Percentiles rank a stretch among this genome's conserved stretches.
phyloP scores from a whole-genome alignment of 2,329 filamentous ascomycete species.

The Blastomyces emzantsi region DNA sequence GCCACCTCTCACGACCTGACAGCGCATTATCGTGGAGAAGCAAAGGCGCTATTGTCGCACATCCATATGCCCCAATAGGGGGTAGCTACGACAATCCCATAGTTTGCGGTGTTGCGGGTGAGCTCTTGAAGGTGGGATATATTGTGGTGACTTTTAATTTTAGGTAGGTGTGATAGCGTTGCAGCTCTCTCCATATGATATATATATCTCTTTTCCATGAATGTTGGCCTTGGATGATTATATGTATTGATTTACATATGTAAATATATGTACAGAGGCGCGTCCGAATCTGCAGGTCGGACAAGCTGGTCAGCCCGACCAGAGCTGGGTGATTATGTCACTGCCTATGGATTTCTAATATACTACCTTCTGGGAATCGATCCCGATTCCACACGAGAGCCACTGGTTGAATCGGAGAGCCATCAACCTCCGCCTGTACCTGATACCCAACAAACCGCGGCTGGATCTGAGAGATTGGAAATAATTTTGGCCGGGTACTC shows the following conservation, averaged over 20 bases:
- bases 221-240: slow-evolving; percentile 8
- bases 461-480: slow-evolving; percentile 17
- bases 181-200: neutral
- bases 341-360: slow-evolving; percentile 69
- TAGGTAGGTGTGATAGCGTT: slow-evolving; percentile 44
- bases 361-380: slow-evolving; percentile 60
- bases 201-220: neutral
- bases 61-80: slow-evolving; percentile 84
- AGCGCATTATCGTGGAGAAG: slow-evolving; percentile 25
- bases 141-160: slow-evolving; percentile 89
- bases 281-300: slow-evolving; percentile 60
- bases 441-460: neutral
- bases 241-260: slow-evolving; percentile 13
- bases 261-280: slow-evolving; percentile 52
- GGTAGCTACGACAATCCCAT: slow-evolving; percentile 77
- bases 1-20: slow-evolving; percentile 17
- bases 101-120: slow-evolving; percentile 55
- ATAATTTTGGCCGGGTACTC: slow-evolving; percentile 73
- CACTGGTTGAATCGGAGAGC: neutral
- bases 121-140: slow-evolving; percentile 61
- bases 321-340: slow-evolving; percentile 73
- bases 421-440: neutral
- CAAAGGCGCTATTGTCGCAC: slow-evolving; percentile 62
- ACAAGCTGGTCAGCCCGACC: slow-evolving; percentile 83
- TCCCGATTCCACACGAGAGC: neutral